Evolutionary conservation across 1,284 basidiomycete genomes (phyloP).

Genomic region (Rhodotorula glutinis): DNA sequence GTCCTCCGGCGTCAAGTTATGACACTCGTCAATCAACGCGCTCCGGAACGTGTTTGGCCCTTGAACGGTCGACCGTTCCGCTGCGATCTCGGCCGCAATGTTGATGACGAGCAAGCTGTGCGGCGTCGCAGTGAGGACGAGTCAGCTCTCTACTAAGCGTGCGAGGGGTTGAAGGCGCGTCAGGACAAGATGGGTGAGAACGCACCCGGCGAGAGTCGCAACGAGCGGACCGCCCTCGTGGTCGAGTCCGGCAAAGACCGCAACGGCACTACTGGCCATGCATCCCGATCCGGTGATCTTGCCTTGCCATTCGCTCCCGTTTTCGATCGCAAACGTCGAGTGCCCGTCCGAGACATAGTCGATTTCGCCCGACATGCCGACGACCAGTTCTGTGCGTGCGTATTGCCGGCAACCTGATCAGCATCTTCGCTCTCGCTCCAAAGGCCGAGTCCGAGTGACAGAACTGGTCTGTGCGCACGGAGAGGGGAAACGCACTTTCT

Average conservation of each 20-base stretch:
- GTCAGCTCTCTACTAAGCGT: too few relatives aligned
- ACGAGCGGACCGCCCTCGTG: constrained; percentile 59
- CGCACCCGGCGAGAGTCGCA: constrained; percentile 72
- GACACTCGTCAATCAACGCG: constrained; percentile 79
- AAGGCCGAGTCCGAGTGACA: too few relatives aligned
- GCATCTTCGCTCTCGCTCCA: too few relatives aligned
- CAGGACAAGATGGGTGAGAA: too few relatives aligned
- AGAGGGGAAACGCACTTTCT: constrained; percentile 60
- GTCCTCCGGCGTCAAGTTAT: constrained; percentile 53
- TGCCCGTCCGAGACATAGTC: constrained; percentile 87
- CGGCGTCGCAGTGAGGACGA: too few relatives aligned
- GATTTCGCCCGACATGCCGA: constrained; percentile 74
- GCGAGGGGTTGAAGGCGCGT: neutral
- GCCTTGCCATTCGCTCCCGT: constrained; percentile 73
- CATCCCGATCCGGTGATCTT: constrained; percentile 88
- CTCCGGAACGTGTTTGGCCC: constrained; percentile 86
- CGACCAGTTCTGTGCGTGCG: constrained; percentile 62
- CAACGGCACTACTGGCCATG: constrained; percentile 64
- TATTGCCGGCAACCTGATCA: too few relatives aligned
- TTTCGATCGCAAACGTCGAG: constrained; percentile 64
- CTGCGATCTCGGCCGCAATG: constrained; percentile 78
- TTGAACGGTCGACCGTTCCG: constrained; percentile 62
- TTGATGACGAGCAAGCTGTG: constrained; percentile 73
- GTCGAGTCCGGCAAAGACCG: constrained; percentile 57
- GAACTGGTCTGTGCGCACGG: neutral